Evolutionary conservation across 2,329 filamentous ascomycete genomes (phyloP).

Genomic region (Xylariaceae sp.): DNA sequence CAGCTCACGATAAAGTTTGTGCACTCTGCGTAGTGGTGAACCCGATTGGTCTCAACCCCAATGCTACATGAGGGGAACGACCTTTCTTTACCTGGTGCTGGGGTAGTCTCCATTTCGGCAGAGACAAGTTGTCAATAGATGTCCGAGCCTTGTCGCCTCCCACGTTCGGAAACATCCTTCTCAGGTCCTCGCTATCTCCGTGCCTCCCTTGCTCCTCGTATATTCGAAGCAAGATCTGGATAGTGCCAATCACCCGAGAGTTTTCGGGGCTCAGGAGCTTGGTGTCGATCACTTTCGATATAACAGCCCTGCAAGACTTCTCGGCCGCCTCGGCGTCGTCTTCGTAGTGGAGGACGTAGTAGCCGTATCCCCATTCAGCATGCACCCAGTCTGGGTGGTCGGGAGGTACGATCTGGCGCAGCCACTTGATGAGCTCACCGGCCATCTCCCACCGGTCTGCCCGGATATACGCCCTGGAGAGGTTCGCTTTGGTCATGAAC

Average conservation of each 20-base stretch:
- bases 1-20: too few relatives aligned
- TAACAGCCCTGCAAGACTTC: constrained; percentile 3
- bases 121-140: too few relatives aligned
- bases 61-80: too few relatives aligned
- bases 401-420: constrained; percentile 4
- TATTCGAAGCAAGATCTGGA: constrained; percentile 6
- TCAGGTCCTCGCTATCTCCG: too few relatives aligned
- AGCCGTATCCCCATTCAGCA: constrained; percentile 12
- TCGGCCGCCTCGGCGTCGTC: constrained; percentile 7
- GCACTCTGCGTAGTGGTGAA: too few relatives aligned
- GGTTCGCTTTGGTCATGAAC: constrained; percentile 9
- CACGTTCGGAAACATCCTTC: too few relatives aligned
- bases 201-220: constrained; percentile 8
- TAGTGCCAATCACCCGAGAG: constrained; percentile 5
- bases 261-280: constrained; percentile 2
- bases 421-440: constrained; percentile 2
- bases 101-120: too few relatives aligned
- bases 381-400: constrained; percentile 11
- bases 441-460: constrained; percentile 5
- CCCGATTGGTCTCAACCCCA: too few relatives aligned
- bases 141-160: too few relatives aligned
- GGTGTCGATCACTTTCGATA: constrained; percentile 6
- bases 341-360: constrained; percentile 7
- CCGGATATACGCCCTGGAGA: constrained; percentile 5
- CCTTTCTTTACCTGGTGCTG: too few relatives aligned